Evolutionary conservation across 2,329 filamentous ascomycete genomes (phyloP).

Genomic region (Lasiodiplodia hormozganensis): DNA sequence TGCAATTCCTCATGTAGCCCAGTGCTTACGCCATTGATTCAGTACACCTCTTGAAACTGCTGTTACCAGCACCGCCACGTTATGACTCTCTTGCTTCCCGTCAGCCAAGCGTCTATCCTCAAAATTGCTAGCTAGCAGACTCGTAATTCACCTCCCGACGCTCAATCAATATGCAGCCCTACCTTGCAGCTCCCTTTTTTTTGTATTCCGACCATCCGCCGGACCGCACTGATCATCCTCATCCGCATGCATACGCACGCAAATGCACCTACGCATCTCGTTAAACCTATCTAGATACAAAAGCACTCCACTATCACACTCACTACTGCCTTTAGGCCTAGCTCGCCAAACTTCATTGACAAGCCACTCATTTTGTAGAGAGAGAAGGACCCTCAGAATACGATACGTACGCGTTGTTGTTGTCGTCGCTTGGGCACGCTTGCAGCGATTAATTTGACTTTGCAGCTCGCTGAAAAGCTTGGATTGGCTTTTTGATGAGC

Average conservation of each 20-base stretch:
- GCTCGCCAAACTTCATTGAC: not conserved
- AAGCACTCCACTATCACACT: not conserved
- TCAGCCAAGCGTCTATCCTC: not conserved
- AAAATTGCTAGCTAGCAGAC: not conserved
- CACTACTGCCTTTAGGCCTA: not conserved
- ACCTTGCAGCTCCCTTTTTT: not conserved
- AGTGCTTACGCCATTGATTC: not conserved
- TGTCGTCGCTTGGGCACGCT: not conserved
- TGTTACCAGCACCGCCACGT: not conserved
- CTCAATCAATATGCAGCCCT: not conserved
- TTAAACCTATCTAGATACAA: not conserved
- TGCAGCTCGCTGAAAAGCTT: not conserved
- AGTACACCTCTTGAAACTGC: not conserved
- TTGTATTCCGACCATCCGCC: not conserved
- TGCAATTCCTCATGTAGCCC: not conserved
- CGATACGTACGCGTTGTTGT: not conserved
- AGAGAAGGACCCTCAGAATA: not conserved
- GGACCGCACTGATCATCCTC: not conserved
- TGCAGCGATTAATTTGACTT: not conserved
- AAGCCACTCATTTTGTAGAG: not conserved
- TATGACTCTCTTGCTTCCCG: not conserved
- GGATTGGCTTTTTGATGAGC: not conserved
- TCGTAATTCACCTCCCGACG: not conserved
- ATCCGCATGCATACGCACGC: not conserved
- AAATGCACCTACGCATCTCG: not conserved